Evolutionary conservation across 2,329 filamentous ascomycete species (phyloP).

Genomic region (Botrytis paeoniae): DNA sequence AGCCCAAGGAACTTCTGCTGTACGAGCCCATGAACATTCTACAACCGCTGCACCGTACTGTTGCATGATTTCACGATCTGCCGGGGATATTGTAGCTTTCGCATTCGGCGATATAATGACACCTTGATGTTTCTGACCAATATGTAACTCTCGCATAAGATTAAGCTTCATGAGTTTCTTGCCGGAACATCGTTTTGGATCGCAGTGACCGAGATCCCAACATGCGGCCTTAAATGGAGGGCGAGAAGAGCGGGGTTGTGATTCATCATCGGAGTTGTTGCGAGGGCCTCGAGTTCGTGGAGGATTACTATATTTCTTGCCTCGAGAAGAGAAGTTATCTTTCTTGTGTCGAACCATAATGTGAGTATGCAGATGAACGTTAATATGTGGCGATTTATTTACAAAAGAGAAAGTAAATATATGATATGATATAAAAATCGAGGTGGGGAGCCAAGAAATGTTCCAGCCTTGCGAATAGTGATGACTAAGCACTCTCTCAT

Average conservation of each 20-base stretch:
- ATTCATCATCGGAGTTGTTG: constrained; percentile 47
- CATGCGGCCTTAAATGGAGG: constrained; percentile 85
- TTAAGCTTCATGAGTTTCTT: constrained; percentile 91
- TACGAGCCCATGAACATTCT: constrained; percentile 94
- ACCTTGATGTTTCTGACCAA: constrained; percentile 88
- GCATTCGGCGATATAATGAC: constrained; percentile 95
- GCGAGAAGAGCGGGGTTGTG: constrained; percentile 40
- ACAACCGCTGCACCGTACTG: constrained; percentile 92
- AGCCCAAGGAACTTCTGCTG: constrained; percentile 84
- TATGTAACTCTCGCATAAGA: constrained; percentile 86
- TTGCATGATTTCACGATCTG: constrained; percentile 77
- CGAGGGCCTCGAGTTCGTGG: constrained; percentile 46
- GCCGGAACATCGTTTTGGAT: constrained; percentile 92
- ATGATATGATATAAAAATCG: constrained; percentile 4
- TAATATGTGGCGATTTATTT: background rate
- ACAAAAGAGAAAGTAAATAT: background rate
- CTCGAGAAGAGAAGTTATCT: constrained; percentile 64
- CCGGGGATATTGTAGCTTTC: constrained; percentile 77
- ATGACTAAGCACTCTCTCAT: constrained; percentile 13
- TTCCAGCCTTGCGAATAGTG: constrained; percentile 10
- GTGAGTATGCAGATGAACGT: constrained; percentile 7
- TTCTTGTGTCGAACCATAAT: constrained; percentile 95
- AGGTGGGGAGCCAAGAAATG: constrained; percentile 13
- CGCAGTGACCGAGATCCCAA: constrained; percentile 97
- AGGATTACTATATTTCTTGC: constrained; percentile 65